phyloP scores from a whole-genome alignment of 768 basidiomycete species.

The Boletus coccyginus region DNA sequence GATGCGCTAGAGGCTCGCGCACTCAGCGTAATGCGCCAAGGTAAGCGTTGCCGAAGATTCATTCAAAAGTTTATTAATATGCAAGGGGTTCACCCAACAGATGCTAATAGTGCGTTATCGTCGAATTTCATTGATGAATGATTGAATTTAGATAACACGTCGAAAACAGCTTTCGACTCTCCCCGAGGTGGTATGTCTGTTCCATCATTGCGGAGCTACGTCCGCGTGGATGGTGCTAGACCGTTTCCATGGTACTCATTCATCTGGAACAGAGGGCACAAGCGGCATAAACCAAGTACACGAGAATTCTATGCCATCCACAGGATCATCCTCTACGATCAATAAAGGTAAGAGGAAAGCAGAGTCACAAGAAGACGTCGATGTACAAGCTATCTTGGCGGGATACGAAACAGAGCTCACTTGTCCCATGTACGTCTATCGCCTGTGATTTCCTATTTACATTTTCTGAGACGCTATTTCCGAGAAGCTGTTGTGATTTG shows the following conservation, averaged over 20 bases:
- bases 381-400: slow-evolving; percentile 35
- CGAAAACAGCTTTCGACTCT: not conserved
- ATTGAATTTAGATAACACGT: not conserved
- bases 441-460: not conserved
- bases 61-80: not conserved
- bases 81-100: slow-evolving; percentile 6
- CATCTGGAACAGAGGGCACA: not conserved
- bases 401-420: slow-evolving; percentile 62
- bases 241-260: slow-evolving; percentile 6
- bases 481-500: slow-evolving; percentile 66
- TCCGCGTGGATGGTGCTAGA: not conserved
- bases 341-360: slow-evolving; percentile 48
- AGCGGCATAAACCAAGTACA: not conserved
- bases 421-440: slow-evolving; percentile 66
- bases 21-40: slow-evolving; percentile 8
- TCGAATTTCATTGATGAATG: not conserved
- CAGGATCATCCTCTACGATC: slow-evolving; percentile 11
- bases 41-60: slow-evolving; percentile 2
- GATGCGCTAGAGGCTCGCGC: slow-evolving; percentile 45
- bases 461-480: not conserved
- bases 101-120: slow-evolving; percentile 7
- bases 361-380: slow-evolving; percentile 20
- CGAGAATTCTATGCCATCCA: slow-evolving; percentile 2
- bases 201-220: not conserved
- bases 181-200: slow-evolving; percentile 20